Evolutionary conservation across 1,284 basidiomycete species (phyloP).

Genomic region (Neonothopanus nambi): DNA sequence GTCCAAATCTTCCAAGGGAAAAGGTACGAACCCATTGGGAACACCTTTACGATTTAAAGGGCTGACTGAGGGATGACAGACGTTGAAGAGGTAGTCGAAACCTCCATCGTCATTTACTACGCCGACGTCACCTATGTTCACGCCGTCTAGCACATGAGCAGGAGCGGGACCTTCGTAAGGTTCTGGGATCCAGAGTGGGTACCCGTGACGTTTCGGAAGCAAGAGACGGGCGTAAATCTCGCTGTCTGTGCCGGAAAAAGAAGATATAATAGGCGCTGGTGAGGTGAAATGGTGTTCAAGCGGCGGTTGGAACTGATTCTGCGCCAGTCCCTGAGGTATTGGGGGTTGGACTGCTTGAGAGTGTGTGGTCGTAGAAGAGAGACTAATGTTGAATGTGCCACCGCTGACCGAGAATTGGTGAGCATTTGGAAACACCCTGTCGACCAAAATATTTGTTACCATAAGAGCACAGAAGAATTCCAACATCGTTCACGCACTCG

Average conservation of each 20-base stretch:
- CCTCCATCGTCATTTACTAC: background rate
- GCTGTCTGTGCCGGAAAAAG: background rate
- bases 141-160: background rate
- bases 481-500: too few relatives aligned
- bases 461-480: too few relatives aligned
- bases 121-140: background rate
- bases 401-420: too few relatives aligned
- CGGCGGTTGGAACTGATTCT: too few relatives aligned
- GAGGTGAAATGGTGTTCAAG: too few relatives aligned
- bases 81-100: constrained; percentile 3
- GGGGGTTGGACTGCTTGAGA: too few relatives aligned
- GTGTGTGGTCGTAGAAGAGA: too few relatives aligned
- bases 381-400: too few relatives aligned
- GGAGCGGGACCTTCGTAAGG: background rate
- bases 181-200: background rate
- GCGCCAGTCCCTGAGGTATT: too few relatives aligned
- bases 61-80: background rate
- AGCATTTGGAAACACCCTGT: too few relatives aligned
- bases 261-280: too few relatives aligned
- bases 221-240: background rate
- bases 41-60: background rate
- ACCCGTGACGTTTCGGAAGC: background rate
- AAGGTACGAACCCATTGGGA: background rate
- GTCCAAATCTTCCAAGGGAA: background rate
- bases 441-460: too few relatives aligned